Evolutionary conservation across 352 stramenopile genomes (phyloP).

Genomic region (Globisporangium cederbergense): DNA sequence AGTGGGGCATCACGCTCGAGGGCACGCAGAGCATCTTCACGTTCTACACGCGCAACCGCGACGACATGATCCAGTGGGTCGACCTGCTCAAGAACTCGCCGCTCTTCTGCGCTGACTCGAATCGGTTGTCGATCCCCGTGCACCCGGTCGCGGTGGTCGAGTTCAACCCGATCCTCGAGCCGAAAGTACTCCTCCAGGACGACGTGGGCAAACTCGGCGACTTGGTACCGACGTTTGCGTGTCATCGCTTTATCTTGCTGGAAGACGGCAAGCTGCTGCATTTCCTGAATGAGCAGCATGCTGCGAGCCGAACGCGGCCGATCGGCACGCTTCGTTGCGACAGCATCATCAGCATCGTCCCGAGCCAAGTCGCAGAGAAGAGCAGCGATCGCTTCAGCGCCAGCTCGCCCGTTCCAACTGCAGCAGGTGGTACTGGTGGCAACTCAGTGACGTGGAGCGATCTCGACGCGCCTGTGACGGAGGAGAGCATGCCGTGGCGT

Average conservation of each 20-base stretch:
- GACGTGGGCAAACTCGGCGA: constrained; percentile 77
- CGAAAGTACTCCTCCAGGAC: constrained; percentile 64
- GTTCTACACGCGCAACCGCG: constrained; percentile 74
- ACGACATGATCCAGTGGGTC: constrained; percentile 84
- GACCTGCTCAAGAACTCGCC: constrained; percentile 87
- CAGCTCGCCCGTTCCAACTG: constrained; percentile 31
- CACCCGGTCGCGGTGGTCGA: constrained; percentile 77
- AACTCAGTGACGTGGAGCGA: constrained; percentile 21
- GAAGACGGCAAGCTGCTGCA: constrained; percentile 84
- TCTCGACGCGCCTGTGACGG: constrained; percentile 18
- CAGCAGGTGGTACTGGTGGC: neutral
- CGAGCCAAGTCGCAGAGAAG: constrained; percentile 57
- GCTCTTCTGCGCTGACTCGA: constrained; percentile 54
- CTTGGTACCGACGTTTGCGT: constrained; percentile 59
- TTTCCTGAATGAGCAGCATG: constrained; percentile 54
- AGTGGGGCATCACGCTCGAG: constrained; percentile 83
- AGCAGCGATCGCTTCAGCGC: constrained; percentile 40
- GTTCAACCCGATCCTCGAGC: constrained; percentile 63
- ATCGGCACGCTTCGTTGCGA: constrained; percentile 81
- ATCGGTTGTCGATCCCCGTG: constrained; percentile 73
- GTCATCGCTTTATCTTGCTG: constrained; percentile 70
- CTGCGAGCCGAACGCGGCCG: constrained; percentile 53
- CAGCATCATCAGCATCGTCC: constrained; percentile 75
- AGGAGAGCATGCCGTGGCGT: constrained; percentile 72
- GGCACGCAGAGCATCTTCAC: constrained; percentile 81